Conservation (phyloP, 306 rosid genomes). For the Oemleria cerasiformis region DNA sequence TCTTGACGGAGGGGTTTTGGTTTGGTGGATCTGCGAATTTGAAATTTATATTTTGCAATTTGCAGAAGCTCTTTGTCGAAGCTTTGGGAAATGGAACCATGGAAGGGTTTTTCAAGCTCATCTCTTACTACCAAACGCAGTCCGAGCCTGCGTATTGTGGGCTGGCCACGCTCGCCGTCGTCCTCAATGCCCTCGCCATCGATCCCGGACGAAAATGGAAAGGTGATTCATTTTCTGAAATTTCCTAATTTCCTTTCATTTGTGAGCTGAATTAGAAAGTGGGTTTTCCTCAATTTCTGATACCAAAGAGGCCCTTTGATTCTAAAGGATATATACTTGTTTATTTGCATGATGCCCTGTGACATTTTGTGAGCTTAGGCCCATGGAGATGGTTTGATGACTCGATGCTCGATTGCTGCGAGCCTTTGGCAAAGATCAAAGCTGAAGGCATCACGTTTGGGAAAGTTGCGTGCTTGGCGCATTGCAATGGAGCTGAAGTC, state of each 20-base stretch:
- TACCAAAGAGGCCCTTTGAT: background rate
- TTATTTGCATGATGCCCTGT: background rate
- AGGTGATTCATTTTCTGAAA: constrained; percentile 38
- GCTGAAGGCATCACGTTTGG: constrained; percentile 82
- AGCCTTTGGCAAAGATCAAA: constrained; percentile 64
- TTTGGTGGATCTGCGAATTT: constrained; percentile 4
- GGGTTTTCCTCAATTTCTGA: background rate
- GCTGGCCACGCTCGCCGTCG: constrained; percentile 70
- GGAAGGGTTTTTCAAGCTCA: constrained; percentile 82
- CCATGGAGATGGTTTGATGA: constrained; percentile 99
- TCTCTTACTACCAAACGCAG: constrained; percentile 86
- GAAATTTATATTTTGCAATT: constrained; percentile 1
- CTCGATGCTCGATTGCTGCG: constrained; percentile 91
- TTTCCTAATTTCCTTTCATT: background rate
- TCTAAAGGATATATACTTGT: background rate
- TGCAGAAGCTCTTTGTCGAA: constrained; percentile 57
- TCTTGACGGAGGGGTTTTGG: background rate
- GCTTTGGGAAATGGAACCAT: constrained; percentile 67
- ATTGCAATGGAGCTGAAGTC: constrained; percentile 83
- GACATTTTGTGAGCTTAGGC: constrained; percentile 38
- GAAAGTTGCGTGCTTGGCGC: constrained; percentile 86
- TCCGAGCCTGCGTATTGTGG: constrained; percentile 96
- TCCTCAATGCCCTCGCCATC: constrained; percentile 86
- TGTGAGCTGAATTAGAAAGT: background rate
- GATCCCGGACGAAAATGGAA: constrained; percentile 99